These are phyloP conservation scores for Aaosphaeria arxii DNA, from an alignment of 2,329 filamentous ascomycete genomes.

Conservation along the genomic window DNA sequence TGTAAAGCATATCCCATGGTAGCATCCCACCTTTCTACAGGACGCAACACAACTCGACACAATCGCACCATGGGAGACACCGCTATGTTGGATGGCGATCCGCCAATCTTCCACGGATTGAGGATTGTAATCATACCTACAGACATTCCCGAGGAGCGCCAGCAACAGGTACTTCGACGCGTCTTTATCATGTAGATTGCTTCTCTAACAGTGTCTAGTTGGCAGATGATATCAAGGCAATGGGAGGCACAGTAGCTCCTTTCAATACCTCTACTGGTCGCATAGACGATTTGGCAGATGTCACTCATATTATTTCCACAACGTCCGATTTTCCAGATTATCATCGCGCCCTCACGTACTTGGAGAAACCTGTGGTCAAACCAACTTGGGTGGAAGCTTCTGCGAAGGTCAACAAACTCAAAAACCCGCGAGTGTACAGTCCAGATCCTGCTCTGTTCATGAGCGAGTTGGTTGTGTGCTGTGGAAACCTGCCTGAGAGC, in stretches of 20 bases:
- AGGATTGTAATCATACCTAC: conserved; percentile 45
- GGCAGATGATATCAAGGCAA: conserved; percentile 43
- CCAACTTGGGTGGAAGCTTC: conserved; percentile 76
- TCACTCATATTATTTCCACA: conserved; percentile 67
- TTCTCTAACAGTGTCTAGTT: conserved; percentile 39
- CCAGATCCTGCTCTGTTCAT: conserved; percentile 91
- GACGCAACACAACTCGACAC: not conserved
- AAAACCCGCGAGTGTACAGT: conserved; percentile 78
- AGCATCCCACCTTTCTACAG: not conserved
- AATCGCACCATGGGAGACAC: conserved; percentile 28
- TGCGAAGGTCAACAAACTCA: conserved; percentile 65
- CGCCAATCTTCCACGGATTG: conserved; percentile 38
- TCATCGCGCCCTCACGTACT: conserved; percentile 61
- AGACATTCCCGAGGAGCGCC: conserved; percentile 26
- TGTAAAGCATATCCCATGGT: no score
- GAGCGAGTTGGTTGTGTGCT: conserved; percentile 77
- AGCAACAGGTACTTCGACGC: conserved; percentile 26
- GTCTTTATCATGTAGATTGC: conserved; percentile 2
- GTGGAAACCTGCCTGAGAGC: conserved; percentile 75
- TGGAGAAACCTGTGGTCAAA: conserved; percentile 81
- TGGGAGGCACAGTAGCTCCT: conserved; percentile 48
- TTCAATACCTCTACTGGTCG: conserved; percentile 38
- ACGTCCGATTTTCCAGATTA: conserved; percentile 94
- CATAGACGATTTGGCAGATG: conserved; percentile 41
- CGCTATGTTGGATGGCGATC: conserved; percentile 25